Base-by-base conservation (phyloP, 805 yeast genomes). In the Saccharomyces jurei region DNA sequence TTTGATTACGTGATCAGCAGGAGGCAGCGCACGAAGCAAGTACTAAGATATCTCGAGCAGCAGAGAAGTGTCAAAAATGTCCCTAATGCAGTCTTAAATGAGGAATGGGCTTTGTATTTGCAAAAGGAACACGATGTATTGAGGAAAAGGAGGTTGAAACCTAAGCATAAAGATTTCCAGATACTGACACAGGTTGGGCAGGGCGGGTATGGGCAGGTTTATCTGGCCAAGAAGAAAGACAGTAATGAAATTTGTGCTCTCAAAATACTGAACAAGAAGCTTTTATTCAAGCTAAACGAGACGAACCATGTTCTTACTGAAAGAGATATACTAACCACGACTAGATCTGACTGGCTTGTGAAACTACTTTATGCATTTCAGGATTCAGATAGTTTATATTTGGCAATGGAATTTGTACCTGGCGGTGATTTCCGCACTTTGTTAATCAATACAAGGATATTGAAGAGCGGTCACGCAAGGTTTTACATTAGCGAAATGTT, bases 121-220 rank as follows among this genome's bases (percentile, higher is more conserved):
- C 89, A 91, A 11, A 80, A 91, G 54, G 99, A 94, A 71, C 78
- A 95, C 48, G 89, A 89, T 6, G 79, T 83, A 50, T 75, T 94
- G 63, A 81, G 99, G 61, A 89, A 89, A 68, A 81, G 97, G 66
- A 81, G 99, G 67, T 77, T 89, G 56, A 89, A 89, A 71, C 96
- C 97, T 41, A 88, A 86, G 68, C 92, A 91, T 67, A 91, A 91
- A 62, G 99, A 94, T 71, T 94, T 94, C 68, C 95, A 90, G 68
- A 88, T 92, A 77, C 85, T 94, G 60, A 94, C 99, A 1, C 99
- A 94, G 74, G 97, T 94, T 31, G 99, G 99, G 13, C 99, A 94
- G 74, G 99, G 99, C 66, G 99, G 99, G 2, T 94, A 94, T 67
- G 99, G 99, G 27, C 97, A 94, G 72, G 99, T 94, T 14, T 94